Base-by-base conservation (phyloP, 257 asterid species). In the Orobanche coerulescens region DNA sequence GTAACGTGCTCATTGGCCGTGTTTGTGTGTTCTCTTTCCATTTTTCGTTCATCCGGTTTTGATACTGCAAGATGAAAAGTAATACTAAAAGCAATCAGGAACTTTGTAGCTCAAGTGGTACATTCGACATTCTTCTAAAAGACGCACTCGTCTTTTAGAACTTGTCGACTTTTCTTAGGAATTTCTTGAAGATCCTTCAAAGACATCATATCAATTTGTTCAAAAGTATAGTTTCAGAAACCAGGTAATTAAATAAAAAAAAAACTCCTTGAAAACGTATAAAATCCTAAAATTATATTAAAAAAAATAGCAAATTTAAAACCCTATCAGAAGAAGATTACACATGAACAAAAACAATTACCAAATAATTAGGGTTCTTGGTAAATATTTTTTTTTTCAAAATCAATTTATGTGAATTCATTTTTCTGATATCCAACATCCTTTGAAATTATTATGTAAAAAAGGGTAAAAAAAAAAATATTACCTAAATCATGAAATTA, bases 11-110 rank as follows among this genome's bases (percentile, higher is more conserved):
- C 64, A 24, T 39, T 52, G 65, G 25, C 73, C 58, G 40, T 71
- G n/a, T 20, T 56, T 3, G n/a, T 68, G 22, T 33, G 54, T 52
- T 73, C 73, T 11, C 73, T 33, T 65, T 78, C 88, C 91, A 86
- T 80, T 19, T 48, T 66, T 30, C 13, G 52, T 14, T 70, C 50
- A 70, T 62, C 44, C 28, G 54, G 5, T 7, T 51, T 0, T 34
- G 56, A 59, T 22, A 42, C 31, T 20, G 51, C 37, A 25, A 22
- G 25, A 10, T 18, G 16, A n/a, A 20, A 6, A 4, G 6, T 18
- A 36, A 36, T 26, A 7, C 6, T 16, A 16, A 12, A 30, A 4
- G 4, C 36, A 30, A 30, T 30, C n/a, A n/a, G n/a, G n/a, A n/a
- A n/a, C n/a, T n/a, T n/a, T n/a, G n/a, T n/a, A n/a, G n/a, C n/a